These are phyloP conservation scores for Cladosporium sp. DNA, from an alignment of 2,329 filamentous ascomycete species.

Conservation along the genomic window DNA sequence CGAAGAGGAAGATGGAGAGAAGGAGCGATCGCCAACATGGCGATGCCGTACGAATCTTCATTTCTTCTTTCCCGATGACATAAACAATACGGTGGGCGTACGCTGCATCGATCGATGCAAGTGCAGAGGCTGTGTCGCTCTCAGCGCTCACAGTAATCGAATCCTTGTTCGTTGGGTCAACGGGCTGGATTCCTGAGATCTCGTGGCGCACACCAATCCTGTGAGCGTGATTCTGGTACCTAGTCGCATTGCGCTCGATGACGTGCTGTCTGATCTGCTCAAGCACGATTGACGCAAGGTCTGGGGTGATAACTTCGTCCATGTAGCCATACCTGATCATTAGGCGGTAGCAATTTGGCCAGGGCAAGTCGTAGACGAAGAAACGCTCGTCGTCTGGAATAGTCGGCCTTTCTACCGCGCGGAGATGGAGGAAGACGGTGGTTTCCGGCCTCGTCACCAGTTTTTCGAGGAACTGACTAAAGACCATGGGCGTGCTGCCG, in stretches of 20 bases:
- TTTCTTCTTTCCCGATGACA: slow-evolving; percentile 62
- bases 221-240: background rate
- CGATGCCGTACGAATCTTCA: slow-evolving; percentile 50
- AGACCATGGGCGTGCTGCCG: slow-evolving; percentile 61
- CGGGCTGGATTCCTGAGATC: background rate
- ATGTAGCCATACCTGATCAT: slow-evolving; percentile 72
- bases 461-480: slow-evolving; percentile 71
- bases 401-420: slow-evolving; percentile 60
- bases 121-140: slow-evolving; percentile 30
- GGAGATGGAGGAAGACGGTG: slow-evolving; percentile 73
- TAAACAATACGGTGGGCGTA: slow-evolving; percentile 53
- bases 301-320: slow-evolving; percentile 67
- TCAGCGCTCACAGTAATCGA: background rate
- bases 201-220: background rate
- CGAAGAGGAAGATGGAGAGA: slow-evolving; percentile 61
- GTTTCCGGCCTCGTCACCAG: slow-evolving; percentile 67
- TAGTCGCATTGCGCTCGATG: slow-evolving; percentile 21
- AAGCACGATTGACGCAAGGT: slow-evolving; percentile 61
- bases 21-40: slow-evolving; percentile 48
- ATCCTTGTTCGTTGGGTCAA: background rate
- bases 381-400: slow-evolving; percentile 53
- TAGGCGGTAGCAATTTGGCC: slow-evolving; percentile 65
- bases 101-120: slow-evolving; percentile 41
- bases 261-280: slow-evolving; percentile 26
- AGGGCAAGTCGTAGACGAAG: slow-evolving; percentile 44